Conservation (phyloP, 148 eudicot genomes). For the Suaeda aralocaspica region DNA sequence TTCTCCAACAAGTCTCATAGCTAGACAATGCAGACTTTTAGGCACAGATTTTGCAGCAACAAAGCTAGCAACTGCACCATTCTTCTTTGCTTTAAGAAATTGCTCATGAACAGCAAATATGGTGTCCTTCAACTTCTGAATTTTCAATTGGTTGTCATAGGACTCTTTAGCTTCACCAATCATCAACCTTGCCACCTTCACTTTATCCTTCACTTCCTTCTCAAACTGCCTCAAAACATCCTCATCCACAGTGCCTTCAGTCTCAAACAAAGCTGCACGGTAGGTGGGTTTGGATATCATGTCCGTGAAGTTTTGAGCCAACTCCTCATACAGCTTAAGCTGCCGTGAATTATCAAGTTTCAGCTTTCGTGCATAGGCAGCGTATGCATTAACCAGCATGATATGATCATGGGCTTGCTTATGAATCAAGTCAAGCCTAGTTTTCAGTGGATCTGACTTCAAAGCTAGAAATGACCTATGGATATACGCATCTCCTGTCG, state of each 20-base stretch:
- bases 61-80: constrained; percentile 72
- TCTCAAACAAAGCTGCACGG: constrained; percentile 58
- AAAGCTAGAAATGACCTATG: constrained; percentile 67
- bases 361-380: constrained; percentile 79
- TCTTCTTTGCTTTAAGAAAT: constrained; percentile 73
- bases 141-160: constrained; percentile 87
- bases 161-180: constrained; percentile 83
- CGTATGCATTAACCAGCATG: constrained; percentile 76
- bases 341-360: constrained; percentile 76
- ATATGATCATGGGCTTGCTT: constrained; percentile 80
- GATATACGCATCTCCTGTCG: constrained; percentile 61
- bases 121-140: constrained; percentile 88
- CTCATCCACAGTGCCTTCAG: constrained; percentile 76
- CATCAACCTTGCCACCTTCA: constrained; percentile 69
- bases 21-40: constrained; percentile 87
- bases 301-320: constrained; percentile 62
- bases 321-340: constrained; percentile 67
- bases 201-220: constrained; percentile 89
- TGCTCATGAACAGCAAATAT: constrained; percentile 87
- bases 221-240: constrained; percentile 82
- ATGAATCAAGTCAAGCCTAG: constrained; percentile 70
- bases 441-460: constrained; percentile 78
- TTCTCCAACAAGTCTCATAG: constrained; percentile 89
- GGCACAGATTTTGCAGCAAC: constrained; percentile 87
- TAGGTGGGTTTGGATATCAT: constrained; percentile 52